Percentiles rank a stretch among this genome's conserved stretches.
These are phyloP conservation scores for Quercus aquifolioides DNA, from an alignment of 306 rosid genomes.

Conservation along the genomic window DNA sequence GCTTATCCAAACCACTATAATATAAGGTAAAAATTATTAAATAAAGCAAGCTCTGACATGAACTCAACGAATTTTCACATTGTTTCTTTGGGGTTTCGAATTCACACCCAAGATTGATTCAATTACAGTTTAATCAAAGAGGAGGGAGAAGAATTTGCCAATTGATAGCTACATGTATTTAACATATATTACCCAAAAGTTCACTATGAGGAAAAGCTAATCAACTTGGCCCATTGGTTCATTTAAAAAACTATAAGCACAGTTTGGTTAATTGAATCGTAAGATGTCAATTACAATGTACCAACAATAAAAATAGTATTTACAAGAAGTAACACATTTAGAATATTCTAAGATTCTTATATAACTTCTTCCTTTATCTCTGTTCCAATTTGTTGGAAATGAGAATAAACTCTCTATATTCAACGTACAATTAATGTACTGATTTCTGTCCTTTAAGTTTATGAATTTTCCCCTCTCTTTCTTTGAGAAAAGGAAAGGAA, in stretches of 20 bases:
- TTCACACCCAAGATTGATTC: neutral
- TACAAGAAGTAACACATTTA: neutral
- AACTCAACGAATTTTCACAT: neutral
- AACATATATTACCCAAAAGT: neutral
- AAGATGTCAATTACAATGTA: neutral
- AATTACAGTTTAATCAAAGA: neutral
- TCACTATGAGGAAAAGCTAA: neutral
- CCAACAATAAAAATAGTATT: neutral
- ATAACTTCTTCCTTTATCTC: neutral
- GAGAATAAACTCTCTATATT: neutral
- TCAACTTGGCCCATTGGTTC: neutral
- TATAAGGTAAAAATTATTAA: slow-evolving; percentile 3
- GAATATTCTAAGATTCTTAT: neutral
- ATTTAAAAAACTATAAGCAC: neutral
- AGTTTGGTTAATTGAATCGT: neutral
- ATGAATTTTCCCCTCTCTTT: neutral
- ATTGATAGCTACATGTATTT: neutral
- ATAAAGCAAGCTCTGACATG: neutral
- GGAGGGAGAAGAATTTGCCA: no score
- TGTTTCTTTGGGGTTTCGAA: neutral
- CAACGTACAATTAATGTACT: neutral
- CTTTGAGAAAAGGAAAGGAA: no score
- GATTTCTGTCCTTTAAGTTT: neutral
- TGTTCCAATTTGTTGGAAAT: neutral
- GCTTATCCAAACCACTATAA: slow-evolving; percentile 35